phyloP scores from a whole-genome alignment of 352 stramenopile genomes.

The Phytophthora pisi region DNA sequence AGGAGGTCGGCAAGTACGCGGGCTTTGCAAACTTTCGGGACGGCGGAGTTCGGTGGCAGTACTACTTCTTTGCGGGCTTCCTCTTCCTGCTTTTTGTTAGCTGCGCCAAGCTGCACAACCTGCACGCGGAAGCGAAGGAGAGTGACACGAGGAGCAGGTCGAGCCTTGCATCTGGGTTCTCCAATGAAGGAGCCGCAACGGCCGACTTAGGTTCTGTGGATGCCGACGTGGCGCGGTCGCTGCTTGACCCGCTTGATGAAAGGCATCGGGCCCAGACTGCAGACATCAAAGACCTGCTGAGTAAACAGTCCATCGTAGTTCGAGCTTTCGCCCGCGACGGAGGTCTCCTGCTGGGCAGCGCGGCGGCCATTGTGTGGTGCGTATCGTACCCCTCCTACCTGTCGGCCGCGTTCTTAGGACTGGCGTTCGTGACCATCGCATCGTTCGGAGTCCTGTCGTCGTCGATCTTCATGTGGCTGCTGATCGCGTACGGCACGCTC shows the following conservation, averaged over 20 bases:
- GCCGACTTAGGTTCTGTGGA: slow-evolving; percentile 37
- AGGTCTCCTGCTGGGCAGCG: slow-evolving; percentile 67
- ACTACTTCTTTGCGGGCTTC: slow-evolving; percentile 69
- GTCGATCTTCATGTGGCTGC: slow-evolving; percentile 57
- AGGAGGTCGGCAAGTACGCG: slow-evolving; percentile 54
- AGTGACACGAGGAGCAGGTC: slow-evolving; percentile 5
- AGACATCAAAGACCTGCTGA: slow-evolving; percentile 61
- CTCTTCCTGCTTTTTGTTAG: slow-evolving; percentile 68
- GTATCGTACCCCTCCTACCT: slow-evolving; percentile 87
- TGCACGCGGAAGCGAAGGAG: slow-evolving; percentile 42
- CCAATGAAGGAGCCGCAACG: slow-evolving; percentile 19
- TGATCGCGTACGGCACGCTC: slow-evolving; percentile 68
- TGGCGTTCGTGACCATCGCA: slow-evolving; percentile 71
- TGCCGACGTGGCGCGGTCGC: slow-evolving; percentile 33
- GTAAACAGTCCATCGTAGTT: slow-evolving; percentile 64
- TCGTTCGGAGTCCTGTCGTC: slow-evolving; percentile 65
- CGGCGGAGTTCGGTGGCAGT: slow-evolving; percentile 52
- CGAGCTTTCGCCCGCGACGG: slow-evolving; percentile 75
- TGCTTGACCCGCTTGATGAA: slow-evolving; percentile 42
- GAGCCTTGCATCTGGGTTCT: slow-evolving; percentile 19
- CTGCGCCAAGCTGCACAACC: slow-evolving; percentile 67
- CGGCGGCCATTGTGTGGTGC: slow-evolving; percentile 73
- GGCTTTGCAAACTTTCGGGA: slow-evolving; percentile 67
- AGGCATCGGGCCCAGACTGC: slow-evolving; percentile 27
- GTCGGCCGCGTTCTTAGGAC: slow-evolving; percentile 63